Base-by-base conservation (phyloP, 176 grass and related monocot species). In the Tillandsia leiboldiana region DNA sequence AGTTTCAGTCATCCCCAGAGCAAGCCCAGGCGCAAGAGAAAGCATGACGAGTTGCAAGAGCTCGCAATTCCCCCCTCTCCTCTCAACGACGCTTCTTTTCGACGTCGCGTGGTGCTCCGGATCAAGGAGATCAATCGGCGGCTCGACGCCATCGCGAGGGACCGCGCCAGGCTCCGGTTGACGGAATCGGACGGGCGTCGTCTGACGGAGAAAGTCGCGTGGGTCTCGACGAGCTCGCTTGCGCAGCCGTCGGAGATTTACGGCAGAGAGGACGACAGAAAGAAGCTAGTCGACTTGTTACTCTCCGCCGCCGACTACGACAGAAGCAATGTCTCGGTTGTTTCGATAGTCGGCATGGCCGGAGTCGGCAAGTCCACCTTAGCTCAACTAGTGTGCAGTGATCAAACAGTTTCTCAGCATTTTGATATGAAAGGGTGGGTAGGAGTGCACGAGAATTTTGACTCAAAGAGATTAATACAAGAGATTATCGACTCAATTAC, bases 341-440 rank as follows among this genome's bases (percentile, higher is more conserved):
- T 78, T 72, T 78, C 9, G 48, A 73, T 83, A 63, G 14, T 69
- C 15, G 63, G 6, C 42, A 1, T 0, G 0, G 24, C 65, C 13
- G 83, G 72, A 26, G 2, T 42, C 15, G 83, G 77, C 50, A 80
- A 85, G 51, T 80, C 67, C 64, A 63, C 77, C 49, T 48, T 80
- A 14, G 56, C 74, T 9, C 48, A 5, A 59, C 42, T n/a, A 0
- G 18, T 85, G 66, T 68, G 53, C 72, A 69, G 70, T 56, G 77
- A 80, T 7, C 65, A 75, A 63, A 9, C 11, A 11, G 1, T 80
- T 3, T 0, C 23, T 6, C 11, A 76, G 68, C 14, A 52, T 1
- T 85, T 85, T 75, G 72, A 80, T 20, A 22, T 10, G 11, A 81
- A 3, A 50, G 58, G 57, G 23, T 86, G 71, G 80, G n/a, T 87